Conservation (phyloP, 202 grass and related monocot species). For the Cymbopogon flexuosus region DNA sequence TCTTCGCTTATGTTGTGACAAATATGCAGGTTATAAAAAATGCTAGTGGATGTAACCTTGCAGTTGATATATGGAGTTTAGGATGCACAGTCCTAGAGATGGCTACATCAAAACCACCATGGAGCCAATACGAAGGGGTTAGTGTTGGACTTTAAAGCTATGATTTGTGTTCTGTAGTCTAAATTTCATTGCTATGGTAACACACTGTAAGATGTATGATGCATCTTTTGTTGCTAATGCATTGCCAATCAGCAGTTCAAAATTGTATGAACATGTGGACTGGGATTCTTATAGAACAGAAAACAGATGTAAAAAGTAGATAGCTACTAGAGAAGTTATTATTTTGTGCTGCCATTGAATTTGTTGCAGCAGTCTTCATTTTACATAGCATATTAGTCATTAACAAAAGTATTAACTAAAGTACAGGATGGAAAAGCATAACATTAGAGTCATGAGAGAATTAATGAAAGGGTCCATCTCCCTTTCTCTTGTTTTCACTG, state of each 20-base stretch:
- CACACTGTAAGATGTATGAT: conserved; percentile 15
- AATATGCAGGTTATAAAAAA: conserved; percentile 90
- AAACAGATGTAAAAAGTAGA: background rate
- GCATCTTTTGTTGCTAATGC: conserved; percentile 19
- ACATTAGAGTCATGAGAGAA: background rate
- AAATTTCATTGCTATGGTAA: conserved; percentile 15
- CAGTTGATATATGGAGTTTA: conserved; percentile 99
- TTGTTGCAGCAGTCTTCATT: background rate
- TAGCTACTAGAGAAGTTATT: background rate
- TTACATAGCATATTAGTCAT: background rate
- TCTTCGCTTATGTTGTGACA: conserved; percentile 23
- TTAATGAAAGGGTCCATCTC: background rate
- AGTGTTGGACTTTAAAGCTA: conserved; percentile 42
- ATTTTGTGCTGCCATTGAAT: background rate
- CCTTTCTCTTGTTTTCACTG: background rate
- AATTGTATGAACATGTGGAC: background rate
- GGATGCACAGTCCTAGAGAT: conserved; percentile 98
- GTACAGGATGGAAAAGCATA: background rate
- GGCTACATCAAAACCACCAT: conserved; percentile 97
- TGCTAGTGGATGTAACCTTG: conserved; percentile 87
- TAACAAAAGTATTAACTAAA: background rate
- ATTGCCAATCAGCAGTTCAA: conserved; percentile 11
- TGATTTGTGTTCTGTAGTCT: conserved; percentile 29
- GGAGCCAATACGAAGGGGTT: conserved; percentile 99
- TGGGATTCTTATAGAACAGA: background rate